phyloP scores from a whole-genome alignment of 352 stramenopile species.

The Pythium volutum region DNA sequence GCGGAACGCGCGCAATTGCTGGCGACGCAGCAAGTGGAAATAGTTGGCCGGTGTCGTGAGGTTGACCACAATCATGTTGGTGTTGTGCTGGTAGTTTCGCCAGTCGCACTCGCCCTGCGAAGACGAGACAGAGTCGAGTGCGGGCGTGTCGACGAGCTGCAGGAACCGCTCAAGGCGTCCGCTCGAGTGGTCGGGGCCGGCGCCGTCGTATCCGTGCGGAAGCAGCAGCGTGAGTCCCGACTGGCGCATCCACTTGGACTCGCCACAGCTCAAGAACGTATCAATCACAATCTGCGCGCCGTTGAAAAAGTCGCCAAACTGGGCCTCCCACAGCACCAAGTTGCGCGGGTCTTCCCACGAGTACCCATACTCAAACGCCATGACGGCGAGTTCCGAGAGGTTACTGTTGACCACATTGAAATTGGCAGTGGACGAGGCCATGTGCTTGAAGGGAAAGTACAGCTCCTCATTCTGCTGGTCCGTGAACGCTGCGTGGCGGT shows the following conservation, averaged over 20 bases:
- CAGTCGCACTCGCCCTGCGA: slow-evolving; percentile 42
- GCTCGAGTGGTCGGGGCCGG: slow-evolving; percentile 86
- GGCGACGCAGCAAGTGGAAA: slow-evolving; percentile 94
- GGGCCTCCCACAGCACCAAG: slow-evolving; percentile 88
- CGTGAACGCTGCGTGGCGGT: slow-evolving; percentile 85
- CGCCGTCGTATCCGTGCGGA: slow-evolving; percentile 87
- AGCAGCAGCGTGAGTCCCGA: slow-evolving; percentile 81
- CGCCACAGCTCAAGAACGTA: slow-evolving; percentile 80
- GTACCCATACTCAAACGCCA: slow-evolving; percentile 90
- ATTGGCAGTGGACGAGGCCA: slow-evolving; percentile 37
- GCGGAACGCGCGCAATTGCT: slow-evolving; percentile 74
- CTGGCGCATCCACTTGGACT: slow-evolving; percentile 90
- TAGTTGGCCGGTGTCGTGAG: slow-evolving; percentile 93
- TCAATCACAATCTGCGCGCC: slow-evolving; percentile 89
- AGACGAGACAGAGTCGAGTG: slow-evolving; percentile 32
- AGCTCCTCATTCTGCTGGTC: slow-evolving; percentile 74
- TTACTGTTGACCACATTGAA: slow-evolving; percentile 79
- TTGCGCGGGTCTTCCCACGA: slow-evolving; percentile 79
- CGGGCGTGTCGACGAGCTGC: slow-evolving; percentile 77
- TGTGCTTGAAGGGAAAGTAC: slow-evolving; percentile 76
- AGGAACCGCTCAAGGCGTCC: slow-evolving; percentile 84
- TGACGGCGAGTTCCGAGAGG: slow-evolving; percentile 84
- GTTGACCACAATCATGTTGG: slow-evolving; percentile 86
- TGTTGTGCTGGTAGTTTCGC: slow-evolving; percentile 62
- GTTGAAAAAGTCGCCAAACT: slow-evolving; percentile 92